phyloP scores from a whole-genome alignment of 2,329 filamentous ascomycete genomes.

The Juglanconis sp. region DNA sequence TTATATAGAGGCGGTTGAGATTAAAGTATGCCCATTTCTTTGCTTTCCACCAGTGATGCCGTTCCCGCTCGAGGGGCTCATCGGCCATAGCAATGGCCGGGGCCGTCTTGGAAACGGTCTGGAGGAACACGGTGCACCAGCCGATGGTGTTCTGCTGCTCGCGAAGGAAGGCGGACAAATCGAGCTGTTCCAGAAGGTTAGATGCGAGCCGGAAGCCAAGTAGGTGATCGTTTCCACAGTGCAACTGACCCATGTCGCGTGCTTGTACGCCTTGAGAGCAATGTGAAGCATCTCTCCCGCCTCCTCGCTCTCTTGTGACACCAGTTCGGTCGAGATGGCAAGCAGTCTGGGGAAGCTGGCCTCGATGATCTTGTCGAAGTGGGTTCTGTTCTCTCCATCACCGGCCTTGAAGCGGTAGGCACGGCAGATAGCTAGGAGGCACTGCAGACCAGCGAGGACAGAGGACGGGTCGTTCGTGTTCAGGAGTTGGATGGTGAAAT shows the following conservation, averaged over 20 bases:
- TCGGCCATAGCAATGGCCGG: conserved; percentile 77
- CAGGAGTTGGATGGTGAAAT: conserved; percentile 85
- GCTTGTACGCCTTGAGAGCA: conserved; percentile 95
- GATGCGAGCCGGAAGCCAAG: background rate
- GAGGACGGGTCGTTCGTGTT: conserved; percentile 81
- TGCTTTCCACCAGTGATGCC: conserved; percentile 98
- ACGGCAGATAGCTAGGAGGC: conserved; percentile 88
- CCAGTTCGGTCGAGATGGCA: conserved; percentile 80
- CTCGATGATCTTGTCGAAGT: conserved; percentile 94
- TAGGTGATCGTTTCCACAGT: background rate
- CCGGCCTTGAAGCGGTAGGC: conserved; percentile 89
- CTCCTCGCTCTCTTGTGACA: conserved; percentile 88
- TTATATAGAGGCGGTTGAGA: conserved; percentile 89
- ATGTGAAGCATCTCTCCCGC: conserved; percentile 95
- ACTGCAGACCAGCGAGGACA: conserved; percentile 91
- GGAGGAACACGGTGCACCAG: conserved; percentile 94
- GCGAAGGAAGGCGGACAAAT: conserved; percentile 74
- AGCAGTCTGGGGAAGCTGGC: conserved; percentile 85
- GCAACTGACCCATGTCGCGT: conserved; percentile 85
- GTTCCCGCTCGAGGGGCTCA: conserved; percentile 78
- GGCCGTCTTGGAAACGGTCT: conserved; percentile 80
- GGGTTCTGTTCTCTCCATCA: conserved; percentile 70
- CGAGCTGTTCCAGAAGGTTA: conserved; percentile 59
- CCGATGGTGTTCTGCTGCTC: conserved; percentile 81
- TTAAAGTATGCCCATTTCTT: conserved; percentile 99